Evolutionary conservation across 495 filamentous ascomycete species (phyloP).

Genomic region (Podospora didyma): DNA sequence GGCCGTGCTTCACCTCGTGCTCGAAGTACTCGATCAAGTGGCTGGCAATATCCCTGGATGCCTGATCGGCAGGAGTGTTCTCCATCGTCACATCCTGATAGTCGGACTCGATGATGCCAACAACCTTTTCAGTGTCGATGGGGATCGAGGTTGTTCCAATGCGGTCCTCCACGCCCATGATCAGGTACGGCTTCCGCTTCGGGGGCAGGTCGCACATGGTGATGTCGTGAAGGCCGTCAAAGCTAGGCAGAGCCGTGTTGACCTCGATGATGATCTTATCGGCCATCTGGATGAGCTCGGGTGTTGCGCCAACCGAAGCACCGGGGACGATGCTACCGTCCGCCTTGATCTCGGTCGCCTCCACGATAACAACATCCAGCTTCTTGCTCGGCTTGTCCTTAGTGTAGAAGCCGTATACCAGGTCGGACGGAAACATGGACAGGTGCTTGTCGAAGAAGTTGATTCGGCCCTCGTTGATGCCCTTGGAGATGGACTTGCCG

Average conservation of each 20-base stretch:
- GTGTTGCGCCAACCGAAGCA: slow-evolving; percentile 79
- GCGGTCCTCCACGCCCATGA: slow-evolving; percentile 74
- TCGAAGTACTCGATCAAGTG: slow-evolving; percentile 84
- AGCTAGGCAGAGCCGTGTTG: slow-evolving; percentile 80
- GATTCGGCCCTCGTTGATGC: slow-evolving; percentile 84
- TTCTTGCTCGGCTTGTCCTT: slow-evolving; percentile 67
- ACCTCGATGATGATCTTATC: slow-evolving; percentile 94
- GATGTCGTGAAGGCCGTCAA: slow-evolving; percentile 90
- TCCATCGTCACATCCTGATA: slow-evolving; percentile 78
- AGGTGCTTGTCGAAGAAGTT: slow-evolving; percentile 93
- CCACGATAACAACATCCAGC: slow-evolving; percentile 80
- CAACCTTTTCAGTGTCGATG: slow-evolving; percentile 83
- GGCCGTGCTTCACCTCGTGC: slow-evolving; percentile 73
- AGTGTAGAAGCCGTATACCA: slow-evolving; percentile 83
- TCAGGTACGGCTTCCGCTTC: slow-evolving; percentile 75
- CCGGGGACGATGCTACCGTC: slow-evolving; percentile 88
- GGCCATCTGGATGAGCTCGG: slow-evolving; percentile 83
- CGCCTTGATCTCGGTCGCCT: slow-evolving; percentile 87
- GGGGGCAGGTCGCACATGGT: slow-evolving; percentile 82
- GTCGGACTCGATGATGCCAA: slow-evolving; percentile 80
- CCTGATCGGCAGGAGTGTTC: slow-evolving; percentile 73
- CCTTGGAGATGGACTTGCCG: slow-evolving; percentile 85
- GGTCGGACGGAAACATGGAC: slow-evolving; percentile 86
- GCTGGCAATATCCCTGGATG: slow-evolving; percentile 65
- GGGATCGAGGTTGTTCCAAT: slow-evolving; percentile 83